Evolutionary conservation across 164 flowering plant species (phyloP).

Genomic region (Vitis cinerea): DNA sequence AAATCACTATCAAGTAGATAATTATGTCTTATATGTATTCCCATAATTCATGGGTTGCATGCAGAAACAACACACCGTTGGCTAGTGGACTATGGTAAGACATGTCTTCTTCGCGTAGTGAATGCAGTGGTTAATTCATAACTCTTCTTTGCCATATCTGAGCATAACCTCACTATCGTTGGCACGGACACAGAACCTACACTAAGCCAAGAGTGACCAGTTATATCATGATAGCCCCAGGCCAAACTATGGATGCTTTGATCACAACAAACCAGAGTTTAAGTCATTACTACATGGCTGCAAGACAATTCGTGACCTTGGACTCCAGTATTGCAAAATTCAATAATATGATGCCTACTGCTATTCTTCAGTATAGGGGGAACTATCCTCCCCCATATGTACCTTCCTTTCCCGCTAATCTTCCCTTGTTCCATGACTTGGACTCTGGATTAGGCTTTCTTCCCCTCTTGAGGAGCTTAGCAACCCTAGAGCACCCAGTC

Average conservation of each 20-base stretch:
- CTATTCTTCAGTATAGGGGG: constrained; percentile 1
- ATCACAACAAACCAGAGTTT: constrained; percentile 15
- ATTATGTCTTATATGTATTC: no score
- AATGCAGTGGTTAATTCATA: constrained; percentile 17
- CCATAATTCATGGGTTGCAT: background rate
- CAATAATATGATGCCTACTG: no score
- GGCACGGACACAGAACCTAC: constrained; percentile 13
- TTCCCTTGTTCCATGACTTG: no score
- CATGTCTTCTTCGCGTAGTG: constrained; percentile 23
- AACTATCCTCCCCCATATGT: background rate
- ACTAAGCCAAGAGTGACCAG: constrained; percentile 11
- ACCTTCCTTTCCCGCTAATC: constrained; percentile 4
- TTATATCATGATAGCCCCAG: constrained; percentile 16
- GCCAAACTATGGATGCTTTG: background rate
- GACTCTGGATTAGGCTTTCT: no score
- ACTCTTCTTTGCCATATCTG: constrained; percentile 19
- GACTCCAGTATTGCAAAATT: no score
- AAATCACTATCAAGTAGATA: no score
- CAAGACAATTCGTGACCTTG: background rate
- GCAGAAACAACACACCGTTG: constrained; percentile 3
- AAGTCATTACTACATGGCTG: constrained; percentile 19
- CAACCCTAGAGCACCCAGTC: no score
- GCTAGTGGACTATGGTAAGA: constrained; percentile 12
- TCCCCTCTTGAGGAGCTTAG: no score
- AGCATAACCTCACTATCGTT: constrained; percentile 24